These are phyloP conservation scores for Tephrocybe rancida DNA, from an alignment of 768 basidiomycete genomes.

Conservation along the genomic window DNA sequence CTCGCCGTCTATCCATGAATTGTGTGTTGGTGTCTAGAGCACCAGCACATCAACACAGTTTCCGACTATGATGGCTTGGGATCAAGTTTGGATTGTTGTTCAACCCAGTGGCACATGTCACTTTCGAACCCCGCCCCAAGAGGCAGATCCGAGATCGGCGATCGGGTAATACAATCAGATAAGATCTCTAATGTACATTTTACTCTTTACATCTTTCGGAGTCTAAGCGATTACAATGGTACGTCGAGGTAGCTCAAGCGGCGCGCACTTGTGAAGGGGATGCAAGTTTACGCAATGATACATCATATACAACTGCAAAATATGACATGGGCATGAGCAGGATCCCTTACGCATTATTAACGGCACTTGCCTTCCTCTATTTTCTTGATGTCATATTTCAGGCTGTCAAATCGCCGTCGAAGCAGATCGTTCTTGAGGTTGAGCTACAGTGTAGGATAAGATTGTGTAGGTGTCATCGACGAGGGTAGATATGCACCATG, in stretches of 20 bases:
- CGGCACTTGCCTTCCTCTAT: conserved; percentile 74
- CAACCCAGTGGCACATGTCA: conserved; percentile 7
- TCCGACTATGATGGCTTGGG: conserved; percentile 17
- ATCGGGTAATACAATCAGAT: conserved; percentile 11
- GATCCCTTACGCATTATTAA: not conserved
- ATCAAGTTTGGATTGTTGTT: conserved; percentile 20
- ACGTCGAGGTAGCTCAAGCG: not conserved
- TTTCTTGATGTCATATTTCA: conserved; percentile 88
- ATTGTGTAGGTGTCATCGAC: not conserved
- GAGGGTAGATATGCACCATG: conserved; percentile 51
- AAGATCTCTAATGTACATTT: conserved; percentile 5
- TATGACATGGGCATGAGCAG: not conserved
- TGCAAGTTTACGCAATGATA: conserved; percentile 71
- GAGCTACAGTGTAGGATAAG: conserved; percentile 43
- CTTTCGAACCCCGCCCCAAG: conserved; percentile 20
- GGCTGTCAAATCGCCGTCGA: conserved; percentile 75
- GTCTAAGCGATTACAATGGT: not conserved
- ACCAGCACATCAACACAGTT: conserved; percentile 18
- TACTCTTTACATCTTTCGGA: not conserved
- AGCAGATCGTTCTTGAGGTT: conserved; percentile 82
- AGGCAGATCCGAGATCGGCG: conserved; percentile 2
- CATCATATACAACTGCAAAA: conserved; percentile 77
- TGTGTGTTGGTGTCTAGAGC: conserved; percentile 8
- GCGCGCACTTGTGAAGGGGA: conserved; percentile 4
- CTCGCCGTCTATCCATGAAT: conserved; percentile 70